Evolutionary conservation across 208 protist species (phyloP), one percentile per base, ranked within the genome.

Genomic region (Phytomonas sp.): DNA sequence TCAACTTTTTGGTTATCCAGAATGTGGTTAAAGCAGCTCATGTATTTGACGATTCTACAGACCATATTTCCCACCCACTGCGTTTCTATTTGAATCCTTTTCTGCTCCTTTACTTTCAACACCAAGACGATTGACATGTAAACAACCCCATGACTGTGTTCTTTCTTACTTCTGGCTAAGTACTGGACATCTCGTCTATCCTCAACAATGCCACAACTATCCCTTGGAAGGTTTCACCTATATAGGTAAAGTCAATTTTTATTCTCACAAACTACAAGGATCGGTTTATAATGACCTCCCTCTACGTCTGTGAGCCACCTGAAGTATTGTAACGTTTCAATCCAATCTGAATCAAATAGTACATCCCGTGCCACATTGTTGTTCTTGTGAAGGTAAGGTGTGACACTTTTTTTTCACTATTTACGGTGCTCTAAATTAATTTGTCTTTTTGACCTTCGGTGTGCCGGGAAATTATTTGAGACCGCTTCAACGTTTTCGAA

Each of bases 1-100:
- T 56, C 64, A 84, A 26, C 34, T 96, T 96, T 77, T 80, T 66
- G 26, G 80, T 96, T 1, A 88, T 88, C 0, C 73, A 87, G 29
- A 64, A 83, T 72, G 71, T 63, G 16, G 81, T 93, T 4, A 80
- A 93, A 60, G 80, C 82, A 42, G 87, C 82, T 37, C 80, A 77
- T 1, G 59, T 94, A 42, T 94, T 81, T 74, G 88, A 87, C 30
- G 88, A 92, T 59, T 84, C 87, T 4, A 84, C 77, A 0, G 88
- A 94, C 45, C 16, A 31, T 12, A 77, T 83, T 14, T 87, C 86
- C 11, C 92, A 97, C 67, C 89, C 92, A 26, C 75, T 95, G 29
- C 89, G 94, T 69, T 75, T 93, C 8, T 89, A 97, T 74, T 86
- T 91, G 1, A 95, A 97, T 73, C 92, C 93, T 71, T 95, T 95